Evolutionary conservation across 1,284 basidiomycete species (phyloP), one percentile per base, ranked within the genome.

Genomic region (Ceratobasidium sp.): DNA sequence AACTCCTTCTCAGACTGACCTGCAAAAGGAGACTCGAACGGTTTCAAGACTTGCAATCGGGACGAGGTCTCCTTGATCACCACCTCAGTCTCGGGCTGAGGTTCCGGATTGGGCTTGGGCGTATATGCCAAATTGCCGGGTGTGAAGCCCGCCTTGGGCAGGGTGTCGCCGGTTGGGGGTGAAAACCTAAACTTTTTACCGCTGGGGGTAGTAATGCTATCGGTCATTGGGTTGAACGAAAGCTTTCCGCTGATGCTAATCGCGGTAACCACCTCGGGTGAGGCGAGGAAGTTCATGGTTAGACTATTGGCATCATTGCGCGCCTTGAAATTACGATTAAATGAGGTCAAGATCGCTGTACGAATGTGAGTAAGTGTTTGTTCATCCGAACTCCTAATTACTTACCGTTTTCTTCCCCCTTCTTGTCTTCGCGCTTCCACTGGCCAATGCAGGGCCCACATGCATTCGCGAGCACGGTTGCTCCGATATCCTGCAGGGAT

Each of bases 381-480:
- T 25, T 11, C 8, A 19, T 9, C 44, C 7, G 19, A 46, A 5
- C 60, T 8, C 27, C 6, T 16, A 19, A 3, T 16, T n/a, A 77
- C 82, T 64, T 71, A 90, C 91, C 92, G 76, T 99, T 99, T 76
- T 98, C 91, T 79, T 98, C 90, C 67, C 86, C 89, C 77, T 93
- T 86, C 75, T 89, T 87, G 73, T 95, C 95, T 67, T 90, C 88
- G 49, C 97, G 87, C 78, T 98, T 95, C 97, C 97, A 99, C 85
- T 98, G 97, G 44, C 97, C 97, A 74, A 99, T 99, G 78, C 97
- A 99, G 33, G 97, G 97, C 62, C 97, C 97, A 75, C 97, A 99
- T 1, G 97, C 97, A 77, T 99, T 99, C 13, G 97, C 96, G 33
- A 99, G 82, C 14, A 99, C 96, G 44, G 89, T 84, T 5, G 88